A percentile compares a stretch with the other conserved stretches of the same genome.
Conservation (phyloP, 1,139 yeast species). For the Sugiyamaella xylanicola region DNA sequence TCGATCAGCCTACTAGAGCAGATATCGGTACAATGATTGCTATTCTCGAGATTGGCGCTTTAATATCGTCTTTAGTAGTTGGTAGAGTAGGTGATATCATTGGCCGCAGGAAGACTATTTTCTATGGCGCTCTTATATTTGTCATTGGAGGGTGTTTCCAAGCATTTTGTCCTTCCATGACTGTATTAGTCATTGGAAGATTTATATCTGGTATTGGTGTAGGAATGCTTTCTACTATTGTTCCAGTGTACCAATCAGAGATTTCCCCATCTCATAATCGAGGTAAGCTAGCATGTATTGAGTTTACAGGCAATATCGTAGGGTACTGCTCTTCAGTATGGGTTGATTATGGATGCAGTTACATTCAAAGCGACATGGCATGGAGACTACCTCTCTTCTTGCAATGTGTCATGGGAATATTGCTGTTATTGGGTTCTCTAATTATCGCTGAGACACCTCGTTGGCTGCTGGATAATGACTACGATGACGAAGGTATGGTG, state of each 20-base stretch:
- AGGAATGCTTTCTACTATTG: slow-evolving; percentile 87
- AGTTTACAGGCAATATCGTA: slow-evolving; percentile 86
- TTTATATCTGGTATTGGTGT: slow-evolving; percentile 85
- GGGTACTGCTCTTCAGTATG: slow-evolving; percentile 88
- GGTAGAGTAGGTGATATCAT: slow-evolving; percentile 78
- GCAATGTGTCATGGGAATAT: slow-evolving; percentile 73
- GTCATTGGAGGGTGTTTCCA: slow-evolving; percentile 81
- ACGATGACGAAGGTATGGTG: slow-evolving; percentile 82
- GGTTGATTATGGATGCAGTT: slow-evolving; percentile 84
- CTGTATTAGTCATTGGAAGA: slow-evolving; percentile 67
- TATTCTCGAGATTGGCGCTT: slow-evolving; percentile 82
- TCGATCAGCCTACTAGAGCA: slow-evolving; percentile 67
- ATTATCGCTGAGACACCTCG: slow-evolving; percentile 86
- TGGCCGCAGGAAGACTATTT: slow-evolving; percentile 78
- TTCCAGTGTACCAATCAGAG: slow-evolving; percentile 93
- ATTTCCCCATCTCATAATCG: slow-evolving; percentile 87
- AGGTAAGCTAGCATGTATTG: slow-evolving; percentile 87
- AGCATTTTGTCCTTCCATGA: slow-evolving; percentile 55
- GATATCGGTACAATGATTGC: slow-evolving; percentile 81
- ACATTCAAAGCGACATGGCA: slow-evolving; percentile 55
- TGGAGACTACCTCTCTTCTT: slow-evolving; percentile 82
- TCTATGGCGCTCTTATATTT: slow-evolving; percentile 79
- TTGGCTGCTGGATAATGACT: slow-evolving; percentile 86
- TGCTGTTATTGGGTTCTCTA: slow-evolving; percentile 70
- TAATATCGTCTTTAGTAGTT: slow-evolving; percentile 72